These are phyloP conservation scores for Neofusicoccum sp. DNA, from an alignment of 2,329 filamentous ascomycete species.

Conservation along the genomic window DNA sequence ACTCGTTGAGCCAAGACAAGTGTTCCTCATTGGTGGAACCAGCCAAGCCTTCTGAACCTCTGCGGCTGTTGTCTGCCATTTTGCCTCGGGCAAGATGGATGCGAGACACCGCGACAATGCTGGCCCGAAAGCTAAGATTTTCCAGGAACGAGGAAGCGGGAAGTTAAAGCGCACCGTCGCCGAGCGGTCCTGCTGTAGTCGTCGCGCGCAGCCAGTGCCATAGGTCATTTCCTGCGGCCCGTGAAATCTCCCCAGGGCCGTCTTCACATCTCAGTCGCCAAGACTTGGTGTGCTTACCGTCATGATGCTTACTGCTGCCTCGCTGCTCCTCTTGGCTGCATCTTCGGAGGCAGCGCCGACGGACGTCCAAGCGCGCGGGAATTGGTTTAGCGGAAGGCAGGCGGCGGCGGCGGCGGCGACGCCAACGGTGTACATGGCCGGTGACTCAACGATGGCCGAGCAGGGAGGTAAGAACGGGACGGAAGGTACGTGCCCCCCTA, in stretches of 20 bases:
- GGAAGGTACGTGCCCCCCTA: conserved; percentile 36
- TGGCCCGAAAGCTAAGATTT: neutral
- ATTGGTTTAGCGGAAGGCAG: too few relatives aligned
- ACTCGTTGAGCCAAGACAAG: neutral
- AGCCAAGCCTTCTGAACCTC: too few relatives aligned
- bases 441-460: conserved; percentile 62
- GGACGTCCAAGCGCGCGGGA: neutral
- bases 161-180: too few relatives aligned
- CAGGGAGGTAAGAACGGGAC: conserved; percentile 45
- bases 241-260: too few relatives aligned
- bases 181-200: too few relatives aligned
- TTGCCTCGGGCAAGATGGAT: neutral
- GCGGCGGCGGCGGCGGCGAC: neutral
- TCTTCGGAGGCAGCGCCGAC: neutral
- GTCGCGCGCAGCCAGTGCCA: too few relatives aligned
- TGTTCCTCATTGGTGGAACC: conserved; percentile 3
- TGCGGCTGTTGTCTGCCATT: neutral
- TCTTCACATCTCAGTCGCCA: too few relatives aligned
- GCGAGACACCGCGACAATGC: neutral
- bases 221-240: too few relatives aligned
- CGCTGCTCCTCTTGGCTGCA: neutral
- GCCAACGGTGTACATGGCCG: conserved; percentile 55
- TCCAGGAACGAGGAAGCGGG: too few relatives aligned
- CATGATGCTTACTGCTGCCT: neutral
- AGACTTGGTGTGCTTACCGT: neutral